Conservation (phyloP, 1,139 yeast species). For the Diutina rugosa region DNA sequence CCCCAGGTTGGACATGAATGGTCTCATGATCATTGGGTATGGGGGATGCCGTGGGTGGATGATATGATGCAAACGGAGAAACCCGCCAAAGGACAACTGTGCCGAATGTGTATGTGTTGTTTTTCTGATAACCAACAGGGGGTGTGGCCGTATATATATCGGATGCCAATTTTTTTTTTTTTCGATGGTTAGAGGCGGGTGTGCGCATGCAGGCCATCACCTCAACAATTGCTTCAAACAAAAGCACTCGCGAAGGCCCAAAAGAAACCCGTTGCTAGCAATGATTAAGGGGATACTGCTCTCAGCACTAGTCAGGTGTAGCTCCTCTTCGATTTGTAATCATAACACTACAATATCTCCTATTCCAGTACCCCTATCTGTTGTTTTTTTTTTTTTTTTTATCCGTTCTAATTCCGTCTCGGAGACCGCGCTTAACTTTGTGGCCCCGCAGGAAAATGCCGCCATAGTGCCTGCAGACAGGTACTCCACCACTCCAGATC, state of each 20-base stretch:
- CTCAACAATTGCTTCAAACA: neutral
- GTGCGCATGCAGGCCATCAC: neutral
- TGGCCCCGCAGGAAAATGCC: neutral
- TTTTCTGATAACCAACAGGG: neutral
- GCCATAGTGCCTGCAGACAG: neutral
- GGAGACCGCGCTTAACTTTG: neutral
- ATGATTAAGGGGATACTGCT: neutral
- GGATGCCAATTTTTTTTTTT: neutral
- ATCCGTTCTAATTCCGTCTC: neutral
- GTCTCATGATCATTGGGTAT: neutral
- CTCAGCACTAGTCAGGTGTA: neutral
- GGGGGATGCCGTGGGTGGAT: neutral
- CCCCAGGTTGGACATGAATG: slow-evolving; percentile 2
- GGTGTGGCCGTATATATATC: neutral
- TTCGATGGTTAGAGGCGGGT: neutral
- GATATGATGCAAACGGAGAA: neutral
- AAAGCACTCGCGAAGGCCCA: neutral
- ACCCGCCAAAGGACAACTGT: neutral
- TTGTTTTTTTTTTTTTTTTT: too few relatives aligned
- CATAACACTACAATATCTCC: too few relatives aligned
- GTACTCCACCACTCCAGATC: neutral
- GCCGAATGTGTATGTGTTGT: neutral
- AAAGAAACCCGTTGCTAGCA: neutral
- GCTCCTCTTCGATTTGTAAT: too few relatives aligned
- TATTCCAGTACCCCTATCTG: too few relatives aligned